Evolutionary conservation across 2,329 filamentous ascomycete species (phyloP), one percentile per base, ranked within the genome.

Genomic region (Claviceps sp.): DNA sequence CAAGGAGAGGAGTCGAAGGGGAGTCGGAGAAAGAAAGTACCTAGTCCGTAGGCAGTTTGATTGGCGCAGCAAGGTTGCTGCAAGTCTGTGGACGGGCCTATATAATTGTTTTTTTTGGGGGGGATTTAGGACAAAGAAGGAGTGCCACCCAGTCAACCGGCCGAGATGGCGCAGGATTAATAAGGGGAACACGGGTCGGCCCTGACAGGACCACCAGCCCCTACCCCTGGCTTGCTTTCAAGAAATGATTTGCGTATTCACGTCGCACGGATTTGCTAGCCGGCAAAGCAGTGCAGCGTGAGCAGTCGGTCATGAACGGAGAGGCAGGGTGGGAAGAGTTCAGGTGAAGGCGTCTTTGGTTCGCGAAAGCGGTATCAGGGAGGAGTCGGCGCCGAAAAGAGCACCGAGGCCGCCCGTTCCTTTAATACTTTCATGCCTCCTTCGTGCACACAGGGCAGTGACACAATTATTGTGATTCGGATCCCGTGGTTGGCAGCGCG

Each of bases 101-200:
- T 34, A 11, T 34, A 34, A 34, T 34, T 4, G 29, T 34, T 34
- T 11, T 29, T 29, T 29, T 29, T 29, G n/a, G n/a, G n/a, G n/a
- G n/a, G 29, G 4, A 34, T 34, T 11, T 39, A 17, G 42, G 20
- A 45, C 48, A 16, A 29, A 45, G 36, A 40, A 40, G 40, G 5
- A 38, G 42, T 40, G 49, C 34, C 49, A 38, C 49, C 14, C 14
- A 45, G 43, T 29, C 9, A 26, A 17, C 22, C 42, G 40, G 52
- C 17, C 43, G 38, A 45, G 42, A 49, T n/a, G 38, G 50, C 50
- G 26, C 38, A 52, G 36, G 20, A 44, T 50, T 50, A 20, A 36
- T 34, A 46, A 36, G 47, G 37, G 45, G 34, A 34, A 47, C 29
- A 46, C 47, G 47, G 47, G 47, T 22, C 43, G 51, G 51, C 51